Percentiles rank a stretch among this genome's conserved stretches.
Evolutionary conservation across 1,284 basidiomycete genomes (phyloP).

Genomic region (Sanguinoderma infundibulare): DNA sequence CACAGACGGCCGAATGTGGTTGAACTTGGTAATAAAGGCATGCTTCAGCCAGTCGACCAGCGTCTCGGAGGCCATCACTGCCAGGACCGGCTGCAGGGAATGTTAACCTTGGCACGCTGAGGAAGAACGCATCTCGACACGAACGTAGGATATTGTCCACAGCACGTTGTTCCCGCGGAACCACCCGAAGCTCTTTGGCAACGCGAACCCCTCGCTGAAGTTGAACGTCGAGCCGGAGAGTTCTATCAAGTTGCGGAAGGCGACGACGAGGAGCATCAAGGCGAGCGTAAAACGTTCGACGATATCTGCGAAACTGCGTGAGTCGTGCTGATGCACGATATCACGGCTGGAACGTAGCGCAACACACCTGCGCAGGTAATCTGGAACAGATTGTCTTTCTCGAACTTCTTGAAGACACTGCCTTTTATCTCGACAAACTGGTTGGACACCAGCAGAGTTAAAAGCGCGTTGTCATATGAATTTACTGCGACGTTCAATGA

Average conservation of each 20-base stretch:
- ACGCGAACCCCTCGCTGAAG: conserved; percentile 68
- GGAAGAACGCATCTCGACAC: not conserved
- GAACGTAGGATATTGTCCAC: conserved; percentile 90
- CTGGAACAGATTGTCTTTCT: conserved; percentile 99
- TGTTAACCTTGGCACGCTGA: not conserved
- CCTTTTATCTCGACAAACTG: conserved; percentile 99
- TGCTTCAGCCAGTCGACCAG: conserved; percentile 99
- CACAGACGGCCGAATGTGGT: conserved; percentile 92
- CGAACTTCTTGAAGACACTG: conserved; percentile 99
- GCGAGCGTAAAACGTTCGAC: conserved; percentile 96
- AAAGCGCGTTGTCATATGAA: conserved; percentile 95
- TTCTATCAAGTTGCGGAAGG: conserved; percentile 95
- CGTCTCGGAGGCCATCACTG: conserved; percentile 92
- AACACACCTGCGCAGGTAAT: conserved; percentile 91
- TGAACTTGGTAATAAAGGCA: conserved; percentile 99
- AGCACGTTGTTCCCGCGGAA: conserved; percentile 78
- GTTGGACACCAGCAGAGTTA: conserved; percentile 95
- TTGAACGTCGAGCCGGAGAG: conserved; percentile 88
- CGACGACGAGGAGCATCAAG: conserved; percentile 92
- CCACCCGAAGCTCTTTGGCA: conserved; percentile 89
- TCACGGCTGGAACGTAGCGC: not conserved
- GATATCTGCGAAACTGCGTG: conserved; percentile 67
- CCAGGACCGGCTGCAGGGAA: conserved; percentile 77
- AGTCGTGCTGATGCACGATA: not conserved
- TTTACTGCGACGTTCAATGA: conserved; percentile 98